Evolutionary conservation across 768 basidiomycete species (phyloP).

Genomic region (Suillus occidentalis): DNA sequence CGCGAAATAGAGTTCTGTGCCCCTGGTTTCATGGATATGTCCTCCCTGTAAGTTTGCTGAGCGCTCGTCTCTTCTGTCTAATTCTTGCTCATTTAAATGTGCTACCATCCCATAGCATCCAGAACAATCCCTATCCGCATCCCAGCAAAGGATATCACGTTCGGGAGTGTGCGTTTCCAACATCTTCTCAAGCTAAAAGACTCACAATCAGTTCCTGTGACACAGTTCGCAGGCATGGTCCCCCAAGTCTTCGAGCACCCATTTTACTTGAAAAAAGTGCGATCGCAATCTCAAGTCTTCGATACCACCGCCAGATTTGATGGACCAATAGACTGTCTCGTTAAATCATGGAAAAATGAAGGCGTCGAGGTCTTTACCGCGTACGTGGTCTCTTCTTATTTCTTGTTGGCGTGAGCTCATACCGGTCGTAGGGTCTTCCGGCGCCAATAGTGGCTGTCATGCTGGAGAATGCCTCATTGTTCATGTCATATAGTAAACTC

Average conservation of each 20-base stretch:
- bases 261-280: slow-evolving; percentile 92
- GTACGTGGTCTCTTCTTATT: slow-evolving; percentile 45
- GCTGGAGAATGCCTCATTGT: slow-evolving; percentile 89
- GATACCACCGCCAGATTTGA: slow-evolving; percentile 67
- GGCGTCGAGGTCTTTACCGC: slow-evolving; percentile 83
- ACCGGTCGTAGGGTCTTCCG: slow-evolving; percentile 70
- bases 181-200: neutral
- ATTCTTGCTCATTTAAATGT: no score
- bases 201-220: neutral
- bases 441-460: slow-evolving; percentile 91
- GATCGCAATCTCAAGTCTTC: slow-evolving; percentile 88
- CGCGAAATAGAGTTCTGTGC: no score
- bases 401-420: slow-evolving; percentile 5
- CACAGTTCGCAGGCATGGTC: slow-evolving; percentile 82
- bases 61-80: no score
- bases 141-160: slow-evolving; percentile 48
- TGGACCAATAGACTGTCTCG: slow-evolving; percentile 86
- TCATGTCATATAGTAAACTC: slow-evolving; percentile 80
- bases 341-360: slow-evolving; percentile 77
- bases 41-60: no score
- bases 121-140: no score
- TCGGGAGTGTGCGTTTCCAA: slow-evolving; percentile 52
- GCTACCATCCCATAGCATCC: no score
- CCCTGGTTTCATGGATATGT: no score
- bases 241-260: slow-evolving; percentile 91